Conservation (phyloP, 2,329 filamentous ascomycete species). For the Chaetomium olivaceum region DNA sequence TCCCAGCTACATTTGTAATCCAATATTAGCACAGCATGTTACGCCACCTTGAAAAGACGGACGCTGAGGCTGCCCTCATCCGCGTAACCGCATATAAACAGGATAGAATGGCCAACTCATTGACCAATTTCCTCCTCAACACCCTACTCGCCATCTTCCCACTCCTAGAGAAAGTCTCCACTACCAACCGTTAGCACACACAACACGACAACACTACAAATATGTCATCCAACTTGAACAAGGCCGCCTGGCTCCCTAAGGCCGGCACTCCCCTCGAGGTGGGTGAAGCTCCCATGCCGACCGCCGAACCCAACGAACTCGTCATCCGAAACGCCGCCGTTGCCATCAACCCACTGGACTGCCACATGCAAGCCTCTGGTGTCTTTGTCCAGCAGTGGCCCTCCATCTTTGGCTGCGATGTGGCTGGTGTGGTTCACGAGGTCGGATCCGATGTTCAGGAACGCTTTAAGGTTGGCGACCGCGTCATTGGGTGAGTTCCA, state of each 20-base stretch:
- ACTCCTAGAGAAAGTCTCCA: neutral
- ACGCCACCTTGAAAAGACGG: neutral
- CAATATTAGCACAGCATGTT: neutral
- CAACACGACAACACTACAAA: neutral
- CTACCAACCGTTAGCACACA: neutral
- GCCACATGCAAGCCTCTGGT: neutral
- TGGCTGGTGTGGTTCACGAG: neutral
- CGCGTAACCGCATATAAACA: neutral
- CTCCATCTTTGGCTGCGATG: neutral
- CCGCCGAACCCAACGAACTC: neutral
- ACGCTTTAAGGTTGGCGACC: neutral
- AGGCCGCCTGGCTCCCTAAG: neutral
- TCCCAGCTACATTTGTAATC: neutral
- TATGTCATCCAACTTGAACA: neutral
- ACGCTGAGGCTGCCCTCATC: too few relatives aligned
- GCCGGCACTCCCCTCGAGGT: neutral
- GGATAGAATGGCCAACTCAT: neutral
- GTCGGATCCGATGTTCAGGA: neutral
- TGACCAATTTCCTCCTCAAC: neutral
- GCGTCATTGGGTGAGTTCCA: neutral
- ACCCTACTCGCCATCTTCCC: neutral
- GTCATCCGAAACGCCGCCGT: neutral
- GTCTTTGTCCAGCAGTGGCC: neutral
- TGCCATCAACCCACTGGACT: neutral
- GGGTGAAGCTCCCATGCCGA: neutral